phyloP scores from a whole-genome alignment of 2,329 filamentous ascomycete species.

The Elsinoe fawcettii region DNA sequence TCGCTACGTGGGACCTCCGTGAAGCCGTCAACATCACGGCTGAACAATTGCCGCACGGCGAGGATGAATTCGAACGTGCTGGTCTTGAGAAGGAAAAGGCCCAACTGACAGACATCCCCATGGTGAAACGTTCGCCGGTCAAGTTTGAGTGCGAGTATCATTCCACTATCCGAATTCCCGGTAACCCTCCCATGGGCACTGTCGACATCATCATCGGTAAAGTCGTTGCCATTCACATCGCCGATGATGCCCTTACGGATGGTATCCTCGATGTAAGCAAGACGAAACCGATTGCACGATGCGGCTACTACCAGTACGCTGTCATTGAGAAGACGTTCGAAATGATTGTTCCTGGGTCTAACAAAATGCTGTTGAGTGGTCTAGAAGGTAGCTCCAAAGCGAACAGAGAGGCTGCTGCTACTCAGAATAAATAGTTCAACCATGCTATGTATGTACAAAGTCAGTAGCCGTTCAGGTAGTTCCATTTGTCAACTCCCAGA shows the following conservation, averaged over 20 bases:
- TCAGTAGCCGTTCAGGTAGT: too few relatives aligned
- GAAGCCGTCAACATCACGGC: constrained; percentile 50
- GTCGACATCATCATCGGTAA: constrained; percentile 52
- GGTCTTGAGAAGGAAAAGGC: constrained; percentile 44
- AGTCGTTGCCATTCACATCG: constrained; percentile 52
- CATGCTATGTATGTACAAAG: too few relatives aligned
- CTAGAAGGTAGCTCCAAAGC: constrained; percentile 28
- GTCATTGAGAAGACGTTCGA: constrained; percentile 51
- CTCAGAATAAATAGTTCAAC: neutral
- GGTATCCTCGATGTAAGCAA: constrained; percentile 50
- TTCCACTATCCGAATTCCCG: constrained; percentile 47
- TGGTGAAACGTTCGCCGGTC: constrained; percentile 50
- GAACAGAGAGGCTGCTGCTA: constrained; percentile 16
- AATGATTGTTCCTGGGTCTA: constrained; percentile 39
- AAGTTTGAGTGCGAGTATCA: constrained; percentile 54
- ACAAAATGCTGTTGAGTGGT: constrained; percentile 27
- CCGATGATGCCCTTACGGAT: constrained; percentile 47
- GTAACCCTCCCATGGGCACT: constrained; percentile 50
- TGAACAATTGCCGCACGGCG: constrained; percentile 40
- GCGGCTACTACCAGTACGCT: constrained; percentile 53
- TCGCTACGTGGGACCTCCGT: constrained; percentile 50
- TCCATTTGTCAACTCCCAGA: too few relatives aligned
- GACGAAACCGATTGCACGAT: constrained; percentile 52
- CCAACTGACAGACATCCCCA: constrained; percentile 37
- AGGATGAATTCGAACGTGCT: constrained; percentile 49